A percentile compares a stretch with the other conserved stretches of the same genome.
phyloP scores from a whole-genome alignment of 2,329 filamentous ascomycete genomes.

The Fusarium nodosum region DNA sequence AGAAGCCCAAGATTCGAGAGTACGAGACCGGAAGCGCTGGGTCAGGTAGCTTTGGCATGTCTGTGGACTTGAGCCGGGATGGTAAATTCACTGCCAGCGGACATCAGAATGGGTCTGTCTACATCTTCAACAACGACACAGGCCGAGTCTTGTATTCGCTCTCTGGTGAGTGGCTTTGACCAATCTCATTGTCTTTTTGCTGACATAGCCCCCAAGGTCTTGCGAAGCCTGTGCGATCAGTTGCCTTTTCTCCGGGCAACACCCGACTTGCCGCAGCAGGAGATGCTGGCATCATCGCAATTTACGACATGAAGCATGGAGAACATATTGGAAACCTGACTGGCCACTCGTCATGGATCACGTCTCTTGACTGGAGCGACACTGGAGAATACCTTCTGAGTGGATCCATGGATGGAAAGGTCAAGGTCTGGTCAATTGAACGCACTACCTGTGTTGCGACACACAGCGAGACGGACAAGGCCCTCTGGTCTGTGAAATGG shows the following conservation, averaged over 20 bases:
- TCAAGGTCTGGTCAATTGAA: slow-evolving; percentile 95
- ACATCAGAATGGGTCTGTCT: slow-evolving; percentile 91
- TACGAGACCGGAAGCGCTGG: slow-evolving; percentile 81
- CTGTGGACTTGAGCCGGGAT: slow-evolving; percentile 83
- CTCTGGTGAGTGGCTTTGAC: slow-evolving; percentile 68
- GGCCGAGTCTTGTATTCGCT: slow-evolving; percentile 88
- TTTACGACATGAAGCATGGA: slow-evolving; percentile 93
- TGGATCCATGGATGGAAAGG: slow-evolving; percentile 91
- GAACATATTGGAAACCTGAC: slow-evolving; percentile 90
- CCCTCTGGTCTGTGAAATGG: slow-evolving; percentile 88
- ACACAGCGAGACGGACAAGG: slow-evolving; percentile 89
- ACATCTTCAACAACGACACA: slow-evolving; percentile 94
- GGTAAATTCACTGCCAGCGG: slow-evolving; percentile 90
- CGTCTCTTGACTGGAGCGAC: slow-evolving; percentile 91
- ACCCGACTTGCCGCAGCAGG: slow-evolving; percentile 90
- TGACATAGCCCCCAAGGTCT: slow-evolving; percentile 68
- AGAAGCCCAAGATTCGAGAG: slow-evolving; percentile 76
- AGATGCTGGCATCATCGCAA: slow-evolving; percentile 86
- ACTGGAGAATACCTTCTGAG: slow-evolving; percentile 93
- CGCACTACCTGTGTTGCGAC: slow-evolving; percentile 88
- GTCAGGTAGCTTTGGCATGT: slow-evolving; percentile 90
- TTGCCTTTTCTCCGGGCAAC: slow-evolving; percentile 89
- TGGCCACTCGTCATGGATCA: slow-evolving; percentile 88
- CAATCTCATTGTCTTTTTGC: neutral
- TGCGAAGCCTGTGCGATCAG: slow-evolving; percentile 85